Evolutionary conservation across 176 grass and related monocot species (phyloP).

Genomic region (Triticum monococcum): DNA sequence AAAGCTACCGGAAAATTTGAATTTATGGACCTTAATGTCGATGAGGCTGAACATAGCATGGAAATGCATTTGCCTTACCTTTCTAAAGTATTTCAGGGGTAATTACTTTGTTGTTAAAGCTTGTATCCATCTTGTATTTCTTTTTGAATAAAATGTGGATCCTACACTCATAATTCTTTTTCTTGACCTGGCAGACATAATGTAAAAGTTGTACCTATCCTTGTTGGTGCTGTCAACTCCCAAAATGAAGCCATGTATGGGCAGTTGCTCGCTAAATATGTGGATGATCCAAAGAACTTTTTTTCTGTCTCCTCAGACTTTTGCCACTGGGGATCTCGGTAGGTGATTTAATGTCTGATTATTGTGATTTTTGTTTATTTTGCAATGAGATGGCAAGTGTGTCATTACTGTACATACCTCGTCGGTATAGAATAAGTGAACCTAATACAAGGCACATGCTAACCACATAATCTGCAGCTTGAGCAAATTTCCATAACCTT

Average conservation of each 20-base stretch:
- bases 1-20: slow-evolving; percentile 81
- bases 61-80: slow-evolving; percentile 99
- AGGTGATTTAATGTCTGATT: slow-evolving; percentile 22
- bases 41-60: slow-evolving; percentile 99
- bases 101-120: slow-evolving; percentile 34
- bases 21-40: slow-evolving; percentile 91
- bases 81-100: slow-evolving; percentile 95
- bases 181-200: slow-evolving; percentile 56
- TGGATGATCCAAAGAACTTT: slow-evolving; percentile 90
- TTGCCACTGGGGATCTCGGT: slow-evolving; percentile 97
- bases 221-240: slow-evolving; percentile 82
- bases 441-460: not conserved
- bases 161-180: not conserved
- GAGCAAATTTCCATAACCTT: not conserved
- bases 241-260: slow-evolving; percentile 87
- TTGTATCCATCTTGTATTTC: not conserved
- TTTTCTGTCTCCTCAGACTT: slow-evolving; percentile 96
- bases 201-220: slow-evolving; percentile 92
- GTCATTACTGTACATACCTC: not conserved
- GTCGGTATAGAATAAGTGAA: not conserved
- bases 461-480: not conserved
- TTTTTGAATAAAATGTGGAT: not conserved
- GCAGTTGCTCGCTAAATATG: slow-evolving; percentile 73
- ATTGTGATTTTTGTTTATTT: slow-evolving; percentile 27
- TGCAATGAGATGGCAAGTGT: not conserved